These are phyloP conservation scores for Rhynchosporium secalis DNA, from an alignment of 2,329 filamentous ascomycete species.

Conservation along the genomic window DNA sequence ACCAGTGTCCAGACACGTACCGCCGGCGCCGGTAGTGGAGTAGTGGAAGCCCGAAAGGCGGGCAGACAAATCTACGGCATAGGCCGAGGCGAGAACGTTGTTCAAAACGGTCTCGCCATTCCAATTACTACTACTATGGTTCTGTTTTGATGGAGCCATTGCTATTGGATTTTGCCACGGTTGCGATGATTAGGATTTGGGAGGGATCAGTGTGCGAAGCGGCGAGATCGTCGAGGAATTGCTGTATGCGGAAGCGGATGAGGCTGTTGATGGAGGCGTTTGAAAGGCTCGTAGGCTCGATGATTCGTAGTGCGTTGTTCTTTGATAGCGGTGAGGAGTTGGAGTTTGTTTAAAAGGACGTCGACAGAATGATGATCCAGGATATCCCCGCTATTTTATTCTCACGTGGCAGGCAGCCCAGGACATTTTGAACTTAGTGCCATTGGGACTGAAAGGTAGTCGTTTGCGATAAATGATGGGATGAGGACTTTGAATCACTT, in stretches of 20 bases:
- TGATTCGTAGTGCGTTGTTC: conserved; percentile 7
- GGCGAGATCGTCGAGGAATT: conserved; percentile 19
- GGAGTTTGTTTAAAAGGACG: conserved; percentile 3
- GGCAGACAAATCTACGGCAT: conserved; percentile 73
- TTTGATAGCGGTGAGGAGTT: conserved; percentile 21
- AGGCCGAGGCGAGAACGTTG: conserved; percentile 89
- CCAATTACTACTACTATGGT: conserved; percentile 66
- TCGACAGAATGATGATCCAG: not conserved
- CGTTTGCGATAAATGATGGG: not conserved
- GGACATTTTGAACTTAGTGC: conserved; percentile 15
- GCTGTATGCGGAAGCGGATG: conserved; percentile 19
- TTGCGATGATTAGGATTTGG: conserved; percentile 31
- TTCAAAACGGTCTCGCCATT: conserved; percentile 60
- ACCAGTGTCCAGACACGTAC: conserved; percentile 47
- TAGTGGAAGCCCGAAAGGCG: conserved; percentile 85
- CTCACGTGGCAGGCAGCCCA: conserved; percentile 11
- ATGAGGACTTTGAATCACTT: no score
- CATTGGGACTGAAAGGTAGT: not conserved
- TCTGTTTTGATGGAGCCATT: conserved; percentile 41
- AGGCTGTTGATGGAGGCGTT: conserved; percentile 19
- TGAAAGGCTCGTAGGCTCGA: conserved; percentile 11
- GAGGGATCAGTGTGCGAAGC: conserved; percentile 16
- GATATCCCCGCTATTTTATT: conserved; percentile 16
- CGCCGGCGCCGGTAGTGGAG: conserved; percentile 88
- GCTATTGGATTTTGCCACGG: conserved; percentile 36